A percentile compares a stretch with the other conserved stretches of the same genome.
Evolutionary conservation across 768 basidiomycete genomes (phyloP).

Genomic region (Sutorius australiensis): DNA sequence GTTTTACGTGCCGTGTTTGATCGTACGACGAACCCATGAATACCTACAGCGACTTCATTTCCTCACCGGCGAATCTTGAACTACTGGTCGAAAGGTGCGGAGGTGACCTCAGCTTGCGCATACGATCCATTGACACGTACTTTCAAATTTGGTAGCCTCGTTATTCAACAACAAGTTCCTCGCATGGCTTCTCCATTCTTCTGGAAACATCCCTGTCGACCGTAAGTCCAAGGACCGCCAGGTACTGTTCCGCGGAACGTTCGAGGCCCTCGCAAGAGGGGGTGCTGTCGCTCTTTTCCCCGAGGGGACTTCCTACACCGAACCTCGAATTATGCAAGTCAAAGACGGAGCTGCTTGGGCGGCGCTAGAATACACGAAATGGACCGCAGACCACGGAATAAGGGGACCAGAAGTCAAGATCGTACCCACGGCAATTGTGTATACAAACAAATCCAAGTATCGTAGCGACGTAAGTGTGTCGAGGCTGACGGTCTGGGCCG

Average conservation of each 20-base stretch:
- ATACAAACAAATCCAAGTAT: slow-evolving; percentile 95
- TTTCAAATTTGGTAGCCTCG: slow-evolving; percentile 44
- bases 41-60: slow-evolving; percentile 65
- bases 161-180: slow-evolving; percentile 79
- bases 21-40: slow-evolving; percentile 17
- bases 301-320: slow-evolving; percentile 91
- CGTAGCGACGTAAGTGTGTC: slow-evolving; percentile 69
- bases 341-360: slow-evolving; percentile 96
- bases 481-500: slow-evolving; percentile 19
- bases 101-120: slow-evolving; percentile 9
- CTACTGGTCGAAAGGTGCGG: slow-evolving; percentile 88
- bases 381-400: slow-evolving; percentile 57
- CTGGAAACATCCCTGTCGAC: slow-evolving; percentile 98
- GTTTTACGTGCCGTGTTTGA: slow-evolving; percentile 11
- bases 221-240: slow-evolving; percentile 91
- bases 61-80: slow-evolving; percentile 80
- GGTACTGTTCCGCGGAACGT: slow-evolving; percentile 81
- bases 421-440: slow-evolving; percentile 85
- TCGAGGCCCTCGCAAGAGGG: slow-evolving; percentile 77
- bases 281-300: slow-evolving; percentile 91
- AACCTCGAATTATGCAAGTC: slow-evolving; percentile 87
- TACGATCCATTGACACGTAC: slow-evolving; percentile 9
- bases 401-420: slow-evolving; percentile 49
- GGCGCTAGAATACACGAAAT: slow-evolving; percentile 87
- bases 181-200: slow-evolving; percentile 71